These are phyloP conservation scores for Starmerella scarabaei DNA, from an alignment of 805 yeast species.

Conservation along the genomic window DNA sequence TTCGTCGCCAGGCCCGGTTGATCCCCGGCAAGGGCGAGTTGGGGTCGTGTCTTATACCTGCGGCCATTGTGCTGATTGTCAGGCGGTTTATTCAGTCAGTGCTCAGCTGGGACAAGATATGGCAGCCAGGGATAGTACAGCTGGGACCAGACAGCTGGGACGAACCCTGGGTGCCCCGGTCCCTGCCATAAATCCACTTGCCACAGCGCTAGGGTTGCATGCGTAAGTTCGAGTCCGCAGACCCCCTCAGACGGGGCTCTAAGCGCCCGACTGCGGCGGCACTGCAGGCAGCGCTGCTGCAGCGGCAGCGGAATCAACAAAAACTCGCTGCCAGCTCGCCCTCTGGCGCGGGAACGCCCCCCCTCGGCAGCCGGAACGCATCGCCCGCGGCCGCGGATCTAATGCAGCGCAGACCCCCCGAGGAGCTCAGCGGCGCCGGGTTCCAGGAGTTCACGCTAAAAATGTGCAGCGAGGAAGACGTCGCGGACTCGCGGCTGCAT, in stretches of 20 bases:
- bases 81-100: too few species aligned
- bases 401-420: constrained; percentile 10
- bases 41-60: constrained; percentile 15
- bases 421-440: constrained; percentile 5
- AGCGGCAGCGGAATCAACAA: constrained; percentile 11
- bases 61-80: constrained; percentile 11
- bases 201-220: too few species aligned
- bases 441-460: constrained; percentile 44
- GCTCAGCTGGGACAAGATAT: too few species aligned
- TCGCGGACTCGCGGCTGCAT: constrained; percentile 64
- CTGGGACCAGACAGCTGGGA: too few species aligned
- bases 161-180: too few species aligned
- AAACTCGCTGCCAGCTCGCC: constrained; percentile 2
- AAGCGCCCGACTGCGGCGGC: constrained; percentile 16
- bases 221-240: constrained; percentile 20
- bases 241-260: constrained; percentile 19
- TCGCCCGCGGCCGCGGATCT: constrained; percentile 12
- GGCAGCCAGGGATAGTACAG: too few species aligned
- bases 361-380: constrained; percentile 7
- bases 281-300: constrained; percentile 5
- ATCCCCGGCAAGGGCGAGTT: constrained; percentile 21
- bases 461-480: constrained; percentile 59
- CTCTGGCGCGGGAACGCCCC: constrained; percentile 5
- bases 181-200: too few species aligned
- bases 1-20: constrained; percentile 26